Base-by-base conservation (phyloP, 2,329 filamentous ascomycete genomes). In the Cladorrhinum sp. region DNA sequence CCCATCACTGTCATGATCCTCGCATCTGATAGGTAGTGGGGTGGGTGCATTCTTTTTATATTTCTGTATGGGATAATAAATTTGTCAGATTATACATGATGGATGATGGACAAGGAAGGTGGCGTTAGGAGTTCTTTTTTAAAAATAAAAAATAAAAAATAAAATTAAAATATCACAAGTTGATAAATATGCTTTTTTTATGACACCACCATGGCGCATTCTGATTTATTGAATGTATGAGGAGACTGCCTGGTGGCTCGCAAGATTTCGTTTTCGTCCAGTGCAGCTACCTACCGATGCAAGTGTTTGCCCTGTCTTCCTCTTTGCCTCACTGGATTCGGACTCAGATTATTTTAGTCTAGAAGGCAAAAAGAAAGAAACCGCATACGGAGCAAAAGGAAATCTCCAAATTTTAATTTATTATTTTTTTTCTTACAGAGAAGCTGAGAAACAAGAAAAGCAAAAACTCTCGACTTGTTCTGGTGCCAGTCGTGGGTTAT, bases 1-100 rank as follows among this genome's bases (percentile, higher is more conserved):
- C 3, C 16, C 41, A 45, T 13, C 50, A 58, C 65, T 60, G 50
- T 59, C 61, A 64, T 66, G 60, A 60, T 60, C 56, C 50, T 63
- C 32, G 55, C 50, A 57, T 51, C 3, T 55, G 29, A 18, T 50
- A 48, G 18, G 48, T 22, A 41, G 38, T 49, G 27, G 25, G 59
- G 58, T 52, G 29, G 55, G 45, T 32, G 48, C 51, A 24, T 52
- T 50, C 3, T 25, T 41, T 53, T 20, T 27, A 50, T 38, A 54
- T 32, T 54, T 25, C 16, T 45, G 41, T 48, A 32, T 13, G 32
- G 32, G 32, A 36, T 36, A 36, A 36, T 12, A 12, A 36, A 36
- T 36, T 36, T 12, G 32, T 36, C 9, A 13, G 32, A 36, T 36
- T 36, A 36, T 36, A 36, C 32, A 36, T 36, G 32, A 16, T 13